phyloP scores from a whole-genome alignment of 208 protist genomes.

The Trypanosoma platydactyli region DNA sequence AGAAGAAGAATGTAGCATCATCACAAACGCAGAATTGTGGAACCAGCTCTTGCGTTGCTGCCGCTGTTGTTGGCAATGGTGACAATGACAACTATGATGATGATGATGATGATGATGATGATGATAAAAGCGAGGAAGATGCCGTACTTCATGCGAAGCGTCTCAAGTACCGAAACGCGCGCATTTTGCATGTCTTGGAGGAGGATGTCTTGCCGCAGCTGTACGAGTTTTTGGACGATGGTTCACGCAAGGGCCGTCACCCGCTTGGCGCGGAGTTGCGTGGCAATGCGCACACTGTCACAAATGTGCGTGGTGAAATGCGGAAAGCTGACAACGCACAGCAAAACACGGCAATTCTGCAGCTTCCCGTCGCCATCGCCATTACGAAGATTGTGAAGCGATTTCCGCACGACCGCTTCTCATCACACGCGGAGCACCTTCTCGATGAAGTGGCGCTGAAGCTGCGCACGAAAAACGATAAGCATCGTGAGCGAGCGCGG shows the following conservation, averaged over 20 bases:
- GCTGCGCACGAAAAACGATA: conserved; percentile 89
- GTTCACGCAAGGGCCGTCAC: conserved; percentile 27
- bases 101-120: conserved; percentile 53
- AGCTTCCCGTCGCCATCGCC: conserved; percentile 85
- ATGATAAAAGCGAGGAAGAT: conserved; percentile 25
- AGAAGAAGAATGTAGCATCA: neutral
- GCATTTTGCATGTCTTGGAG: conserved; percentile 75
- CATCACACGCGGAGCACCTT: conserved; percentile 73
- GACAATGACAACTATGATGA: conserved; percentile 26
- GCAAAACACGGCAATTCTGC: conserved; percentile 55
- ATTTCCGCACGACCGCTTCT: conserved; percentile 74
- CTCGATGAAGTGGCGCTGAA: conserved; percentile 79
- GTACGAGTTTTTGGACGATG: conserved; percentile 69
- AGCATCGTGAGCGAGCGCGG: conserved; percentile 81
- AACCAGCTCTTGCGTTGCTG: neutral
- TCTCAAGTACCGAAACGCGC: conserved; percentile 48
- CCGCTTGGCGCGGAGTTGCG: conserved; percentile 30
- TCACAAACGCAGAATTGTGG: neutral
- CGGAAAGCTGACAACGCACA: conserved; percentile 57
- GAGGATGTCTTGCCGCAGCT: conserved; percentile 86
- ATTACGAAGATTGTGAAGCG: conserved; percentile 87
- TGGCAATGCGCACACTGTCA: conserved; percentile 62
- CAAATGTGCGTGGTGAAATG: conserved; percentile 59
- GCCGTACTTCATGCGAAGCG: conserved; percentile 44
- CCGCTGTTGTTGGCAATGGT: conserved; percentile 16